phyloP scores from a whole-genome alignment of 352 stramenopile species.

The Globisporangium solare region DNA sequence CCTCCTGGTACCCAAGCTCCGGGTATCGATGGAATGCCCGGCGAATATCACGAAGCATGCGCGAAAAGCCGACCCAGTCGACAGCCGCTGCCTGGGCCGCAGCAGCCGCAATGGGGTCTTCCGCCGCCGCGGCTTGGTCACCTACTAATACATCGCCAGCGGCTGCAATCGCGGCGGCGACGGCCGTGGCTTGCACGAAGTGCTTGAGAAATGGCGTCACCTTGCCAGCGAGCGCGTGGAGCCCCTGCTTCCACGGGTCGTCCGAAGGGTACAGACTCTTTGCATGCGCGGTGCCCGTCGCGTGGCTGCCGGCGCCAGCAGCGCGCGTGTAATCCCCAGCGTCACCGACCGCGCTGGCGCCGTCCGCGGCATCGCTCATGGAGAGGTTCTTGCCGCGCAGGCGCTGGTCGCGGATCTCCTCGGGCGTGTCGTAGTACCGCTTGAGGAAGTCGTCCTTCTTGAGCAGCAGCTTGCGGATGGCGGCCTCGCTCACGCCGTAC shows the following conservation, averaged over 20 bases:
- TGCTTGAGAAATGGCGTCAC: conserved; percentile 59
- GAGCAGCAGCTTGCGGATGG: conserved; percentile 74
- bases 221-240: conserved; percentile 41
- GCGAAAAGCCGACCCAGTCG: conserved; percentile 68
- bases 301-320: background rate
- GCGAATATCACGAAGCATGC: conserved; percentile 73
- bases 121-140: background rate
- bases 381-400: conserved; percentile 58
- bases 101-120: background rate
- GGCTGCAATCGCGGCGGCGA: conserved; percentile 14
- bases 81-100: conserved; percentile 2
- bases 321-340: background rate
- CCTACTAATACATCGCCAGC: conserved; percentile 3
- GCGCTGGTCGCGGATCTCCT: conserved; percentile 67
- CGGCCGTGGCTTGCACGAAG: conserved; percentile 31
- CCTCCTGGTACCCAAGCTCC: conserved; percentile 91
- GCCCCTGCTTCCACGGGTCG: conserved; percentile 67
- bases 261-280: conserved; percentile 60
- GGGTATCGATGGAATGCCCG: conserved; percentile 87
- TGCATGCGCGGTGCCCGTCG: conserved; percentile 4
- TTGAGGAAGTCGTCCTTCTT: conserved; percentile 80
- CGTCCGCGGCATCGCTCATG: conserved; percentile 16
- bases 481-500: conserved; percentile 73
- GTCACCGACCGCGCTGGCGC: background rate
- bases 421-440: conserved; percentile 77